Evolutionary conservation across 2,329 filamentous ascomycete genomes (phyloP).

Genomic region (Fusarium newnesense): DNA sequence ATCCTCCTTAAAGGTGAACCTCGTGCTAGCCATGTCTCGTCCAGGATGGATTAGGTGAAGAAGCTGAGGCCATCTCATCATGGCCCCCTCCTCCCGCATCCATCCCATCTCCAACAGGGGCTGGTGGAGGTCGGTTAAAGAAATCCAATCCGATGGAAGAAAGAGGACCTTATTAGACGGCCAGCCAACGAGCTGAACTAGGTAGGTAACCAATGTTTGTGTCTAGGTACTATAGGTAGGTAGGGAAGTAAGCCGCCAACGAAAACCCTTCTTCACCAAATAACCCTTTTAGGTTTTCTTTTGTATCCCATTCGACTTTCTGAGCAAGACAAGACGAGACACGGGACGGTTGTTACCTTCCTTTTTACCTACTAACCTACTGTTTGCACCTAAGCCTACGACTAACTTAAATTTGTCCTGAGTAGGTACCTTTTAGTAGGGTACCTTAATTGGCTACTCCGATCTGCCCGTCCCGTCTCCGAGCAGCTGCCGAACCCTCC

Average conservation of each 20-base stretch:
- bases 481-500: constrained; percentile 31
- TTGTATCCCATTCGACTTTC: constrained; percentile 3
- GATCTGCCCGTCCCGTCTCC: constrained; percentile 10
- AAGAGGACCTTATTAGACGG: constrained; percentile 14
- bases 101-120: constrained; percentile 39
- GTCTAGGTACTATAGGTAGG: background rate
- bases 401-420: background rate
- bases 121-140: constrained; percentile 37
- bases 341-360: background rate
- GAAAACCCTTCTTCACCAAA: constrained; percentile 24
- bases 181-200: background rate
- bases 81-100: constrained; percentile 41
- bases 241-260: constrained; percentile 2
- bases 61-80: constrained; percentile 25
- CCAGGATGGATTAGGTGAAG: constrained; percentile 23
- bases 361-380: background rate
- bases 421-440: background rate
- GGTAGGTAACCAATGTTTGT: background rate
- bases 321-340: background rate
- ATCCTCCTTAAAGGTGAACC: constrained; percentile 26
- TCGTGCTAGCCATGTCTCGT: constrained; percentile 41
- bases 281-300: constrained; percentile 16
- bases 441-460: background rate
- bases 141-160: constrained; percentile 30
- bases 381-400: background rate